These are phyloP conservation scores for Xylariaceae sp. DNA, from an alignment of 2,329 filamentous ascomycete genomes.

Conservation along the genomic window DNA sequence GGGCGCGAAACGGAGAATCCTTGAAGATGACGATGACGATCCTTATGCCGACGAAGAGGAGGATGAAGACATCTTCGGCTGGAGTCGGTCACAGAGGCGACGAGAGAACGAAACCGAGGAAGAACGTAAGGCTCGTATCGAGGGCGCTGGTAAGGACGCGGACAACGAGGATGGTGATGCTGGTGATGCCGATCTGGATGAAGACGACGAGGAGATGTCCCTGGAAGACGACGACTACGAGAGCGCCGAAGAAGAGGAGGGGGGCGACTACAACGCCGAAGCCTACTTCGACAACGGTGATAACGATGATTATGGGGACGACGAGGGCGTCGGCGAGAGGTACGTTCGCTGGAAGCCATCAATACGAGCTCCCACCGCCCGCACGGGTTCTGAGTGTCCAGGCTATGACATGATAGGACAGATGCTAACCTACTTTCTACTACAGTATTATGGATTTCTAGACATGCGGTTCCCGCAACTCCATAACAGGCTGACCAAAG, in stretches of 20 bases:
- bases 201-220: constrained; percentile 52
- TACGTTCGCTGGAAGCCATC: background rate
- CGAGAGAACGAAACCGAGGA: constrained; percentile 41
- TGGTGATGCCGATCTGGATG: constrained; percentile 48
- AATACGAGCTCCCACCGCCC: no score
- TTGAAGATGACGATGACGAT: constrained; percentile 51
- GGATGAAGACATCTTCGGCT: constrained; percentile 24
- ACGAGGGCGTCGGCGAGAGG: constrained; percentile 49
- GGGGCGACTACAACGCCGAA: constrained; percentile 66
- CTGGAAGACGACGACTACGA: constrained; percentile 55
- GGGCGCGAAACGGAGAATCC: constrained; percentile 50
- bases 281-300: constrained; percentile 65
- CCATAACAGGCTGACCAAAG: background rate
- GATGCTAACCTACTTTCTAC: constrained; percentile 18
- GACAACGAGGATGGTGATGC: constrained; percentile 45
- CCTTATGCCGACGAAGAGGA: constrained; percentile 35
- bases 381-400: background rate
- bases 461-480: background rate
- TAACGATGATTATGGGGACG: constrained; percentile 56
- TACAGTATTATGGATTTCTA: constrained; percentile 29
- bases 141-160: constrained; percentile 37
- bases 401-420: background rate
- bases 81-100: constrained; percentile 21
- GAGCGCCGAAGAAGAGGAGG: constrained; percentile 59
- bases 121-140: constrained; percentile 42